phyloP scores from a whole-genome alignment of 2,329 filamentous ascomycete species.

The Trichoderma oligosporum region DNA sequence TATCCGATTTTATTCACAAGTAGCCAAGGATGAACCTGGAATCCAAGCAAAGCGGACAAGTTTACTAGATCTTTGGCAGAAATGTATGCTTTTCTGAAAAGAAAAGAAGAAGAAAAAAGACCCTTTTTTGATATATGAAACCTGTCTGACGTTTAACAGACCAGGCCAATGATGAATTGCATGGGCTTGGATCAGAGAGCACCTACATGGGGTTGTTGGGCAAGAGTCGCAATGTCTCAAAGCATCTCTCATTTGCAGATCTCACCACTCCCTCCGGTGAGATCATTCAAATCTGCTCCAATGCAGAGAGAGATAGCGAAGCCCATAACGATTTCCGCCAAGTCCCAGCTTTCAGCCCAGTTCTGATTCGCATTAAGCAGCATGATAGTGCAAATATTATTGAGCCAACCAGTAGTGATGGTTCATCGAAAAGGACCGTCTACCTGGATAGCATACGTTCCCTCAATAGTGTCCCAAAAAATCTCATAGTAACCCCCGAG shows the following conservation, averaged over 20 bases:
- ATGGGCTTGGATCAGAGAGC: slow-evolving; percentile 22
- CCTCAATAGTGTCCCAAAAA: slow-evolving; percentile 42
- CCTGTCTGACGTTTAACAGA: slow-evolving; percentile 25
- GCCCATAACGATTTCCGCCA: slow-evolving; percentile 43
- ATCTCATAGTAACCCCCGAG: slow-evolving; percentile 72
- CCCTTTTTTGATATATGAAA: too few relatives aligned
- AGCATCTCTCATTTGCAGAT: slow-evolving; percentile 67
- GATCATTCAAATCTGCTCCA: slow-evolving; percentile 45
- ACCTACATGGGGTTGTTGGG: slow-evolving; percentile 62
- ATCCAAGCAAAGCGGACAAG: slow-evolving; percentile 24
- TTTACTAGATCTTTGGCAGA: slow-evolving; percentile 30
- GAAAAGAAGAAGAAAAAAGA: not conserved
- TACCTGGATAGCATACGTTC: slow-evolving; percentile 56
- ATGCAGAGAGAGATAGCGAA: slow-evolving; percentile 34
- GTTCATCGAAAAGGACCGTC: slow-evolving; percentile 48
- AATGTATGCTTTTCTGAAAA: slow-evolving; percentile 26
- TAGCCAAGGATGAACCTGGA: not conserved
- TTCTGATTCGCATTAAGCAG: slow-evolving; percentile 44
- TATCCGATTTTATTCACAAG: slow-evolving; percentile 10
- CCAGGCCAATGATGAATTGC: slow-evolving; percentile 25
- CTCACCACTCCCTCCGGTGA: slow-evolving; percentile 38
- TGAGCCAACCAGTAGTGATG: slow-evolving; percentile 25
- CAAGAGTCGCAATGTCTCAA: slow-evolving; percentile 62
- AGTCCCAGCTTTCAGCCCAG: slow-evolving; percentile 50
- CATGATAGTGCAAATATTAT: slow-evolving; percentile 25